Evolutionary conservation across 805 yeast genomes (phyloP).

Genomic region (Candida xyloterini): DNA sequence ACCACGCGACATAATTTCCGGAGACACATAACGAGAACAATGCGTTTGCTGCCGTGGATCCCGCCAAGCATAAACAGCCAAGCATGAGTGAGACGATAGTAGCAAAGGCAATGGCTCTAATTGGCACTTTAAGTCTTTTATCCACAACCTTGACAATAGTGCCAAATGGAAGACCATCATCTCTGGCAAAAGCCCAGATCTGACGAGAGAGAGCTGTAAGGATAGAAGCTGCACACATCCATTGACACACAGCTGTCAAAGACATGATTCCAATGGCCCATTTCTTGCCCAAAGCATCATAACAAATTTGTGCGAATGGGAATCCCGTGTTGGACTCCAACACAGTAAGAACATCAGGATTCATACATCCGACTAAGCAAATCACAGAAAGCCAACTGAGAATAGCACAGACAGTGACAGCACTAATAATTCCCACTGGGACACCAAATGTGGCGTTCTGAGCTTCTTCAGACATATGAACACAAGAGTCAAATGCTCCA

Average conservation of each 20-base stretch:
- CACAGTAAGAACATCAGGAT: conserved; percentile 40
- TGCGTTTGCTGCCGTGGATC: conserved; percentile 60
- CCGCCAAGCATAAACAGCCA: conserved; percentile 59
- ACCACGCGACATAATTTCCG: conserved; percentile 63
- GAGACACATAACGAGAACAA: conserved; percentile 60
- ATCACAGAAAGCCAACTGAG: conserved; percentile 54
- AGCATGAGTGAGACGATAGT: conserved; percentile 46
- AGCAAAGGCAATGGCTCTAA: conserved; percentile 58
- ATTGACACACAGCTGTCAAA: conserved; percentile 56
- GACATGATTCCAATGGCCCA: conserved; percentile 67
- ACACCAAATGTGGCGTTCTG: conserved; percentile 58
- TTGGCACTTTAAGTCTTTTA: conserved; percentile 55
- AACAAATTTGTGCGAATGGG: conserved; percentile 63
- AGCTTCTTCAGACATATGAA: conserved; percentile 73
- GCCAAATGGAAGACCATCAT: conserved; percentile 67
- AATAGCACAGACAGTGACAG: conserved; percentile 54
- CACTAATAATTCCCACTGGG: conserved; percentile 61
- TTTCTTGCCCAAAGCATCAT: conserved; percentile 37
- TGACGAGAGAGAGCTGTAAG: conserved; percentile 67
- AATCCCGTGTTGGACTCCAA: conserved; percentile 48
- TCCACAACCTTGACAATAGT: conserved; percentile 55
- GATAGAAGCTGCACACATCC: conserved; percentile 61
- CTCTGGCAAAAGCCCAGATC: conserved; percentile 65
- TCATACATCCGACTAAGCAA: conserved; percentile 55
- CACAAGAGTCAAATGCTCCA: conserved; percentile 69